Evolutionary conservation across 257 asterid species (phyloP).

Genomic region (Hygrophila difformis): DNA sequence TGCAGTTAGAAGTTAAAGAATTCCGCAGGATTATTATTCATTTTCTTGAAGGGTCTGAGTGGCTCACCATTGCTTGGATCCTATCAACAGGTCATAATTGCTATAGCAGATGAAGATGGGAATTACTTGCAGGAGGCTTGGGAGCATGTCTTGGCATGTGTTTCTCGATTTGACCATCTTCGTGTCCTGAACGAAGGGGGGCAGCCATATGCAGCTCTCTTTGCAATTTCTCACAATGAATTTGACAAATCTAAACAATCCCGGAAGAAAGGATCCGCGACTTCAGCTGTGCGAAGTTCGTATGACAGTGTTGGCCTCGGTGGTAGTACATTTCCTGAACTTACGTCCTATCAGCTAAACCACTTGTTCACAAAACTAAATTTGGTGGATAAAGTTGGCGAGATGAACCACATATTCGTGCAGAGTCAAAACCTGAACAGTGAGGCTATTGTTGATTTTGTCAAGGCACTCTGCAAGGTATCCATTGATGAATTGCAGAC

Average conservation of each 20-base stretch:
- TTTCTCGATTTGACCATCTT: slow-evolving; percentile 95
- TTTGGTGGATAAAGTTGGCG: slow-evolving; percentile 98
- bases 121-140: slow-evolving; percentile 94
- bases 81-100: slow-evolving; percentile 53
- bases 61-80: slow-evolving; percentile 17
- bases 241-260: slow-evolving; percentile 75
- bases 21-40: too few relatives aligned
- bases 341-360: slow-evolving; percentile 85
- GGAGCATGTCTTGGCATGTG: slow-evolving; percentile 93
- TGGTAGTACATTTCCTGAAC: slow-evolving; percentile 71
- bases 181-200: slow-evolving; percentile 97
- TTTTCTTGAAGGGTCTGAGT: too few relatives aligned
- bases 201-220: slow-evolving; percentile 93
- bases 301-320: slow-evolving; percentile 98
- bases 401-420: slow-evolving; percentile 71
- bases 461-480: slow-evolving; percentile 97
- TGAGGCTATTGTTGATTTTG: slow-evolving; percentile 99
- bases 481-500: slow-evolving; percentile 93
- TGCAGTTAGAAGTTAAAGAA: too few relatives aligned
- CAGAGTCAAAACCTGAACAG: slow-evolving; percentile 90
- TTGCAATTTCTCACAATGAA: slow-evolving; percentile 76
- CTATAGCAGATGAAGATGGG: slow-evolving; percentile 97
- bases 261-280: slow-evolving; percentile 84
- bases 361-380: slow-evolving; percentile 82
- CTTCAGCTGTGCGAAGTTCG: slow-evolving; percentile 85